phyloP scores from a whole-genome alignment of 2,329 filamentous ascomycete species.

The Exophiala oligosperma region DNA sequence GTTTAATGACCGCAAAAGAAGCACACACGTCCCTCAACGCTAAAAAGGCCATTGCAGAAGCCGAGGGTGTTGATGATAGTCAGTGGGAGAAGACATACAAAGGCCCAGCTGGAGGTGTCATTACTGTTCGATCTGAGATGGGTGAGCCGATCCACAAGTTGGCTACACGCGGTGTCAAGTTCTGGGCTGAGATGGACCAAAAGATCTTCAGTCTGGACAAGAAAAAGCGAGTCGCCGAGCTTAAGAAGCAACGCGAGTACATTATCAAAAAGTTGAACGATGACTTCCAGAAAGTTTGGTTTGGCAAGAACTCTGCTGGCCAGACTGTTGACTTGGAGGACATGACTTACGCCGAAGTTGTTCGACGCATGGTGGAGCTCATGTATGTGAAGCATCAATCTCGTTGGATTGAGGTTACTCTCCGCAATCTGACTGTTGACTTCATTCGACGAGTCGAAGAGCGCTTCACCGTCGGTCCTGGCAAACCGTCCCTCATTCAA shows the following conservation, averaged over 20 bases:
- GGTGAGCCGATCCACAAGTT: conserved; percentile 99
- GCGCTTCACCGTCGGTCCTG: conserved; percentile 75
- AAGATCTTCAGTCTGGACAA: conserved; percentile 97
- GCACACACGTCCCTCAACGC: conserved; percentile 83
- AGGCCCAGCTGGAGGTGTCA: conserved; percentile 85
- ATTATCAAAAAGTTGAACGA: conserved; percentile 96
- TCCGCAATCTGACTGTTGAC: conserved; percentile 81
- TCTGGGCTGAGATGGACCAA: conserved; percentile 99
- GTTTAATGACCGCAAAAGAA: conserved; percentile 94
- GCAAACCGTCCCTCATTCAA: conserved; percentile 80
- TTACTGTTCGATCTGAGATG: conserved; percentile 98
- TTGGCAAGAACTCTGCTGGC: conserved; percentile 78
- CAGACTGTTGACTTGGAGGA: conserved; percentile 86
- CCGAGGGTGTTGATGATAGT: conserved; percentile 74
- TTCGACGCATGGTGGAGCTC: conserved; percentile 82
- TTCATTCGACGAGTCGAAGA: conserved; percentile 97
- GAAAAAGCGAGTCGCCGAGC: conserved; percentile 83
- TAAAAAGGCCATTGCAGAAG: conserved; percentile 87
- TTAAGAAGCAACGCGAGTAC: conserved; percentile 84
- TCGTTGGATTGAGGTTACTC: conserved; percentile 87
- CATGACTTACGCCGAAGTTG: conserved; percentile 91
- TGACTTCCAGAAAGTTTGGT: conserved; percentile 97
- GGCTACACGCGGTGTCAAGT: conserved; percentile 89
- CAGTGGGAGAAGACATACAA: conserved; percentile 95
- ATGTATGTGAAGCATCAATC: conserved; percentile 89